Percentiles rank a stretch among this genome's conserved stretches.
Evolutionary conservation across 2,329 filamentous ascomycete species (phyloP).

Genomic region (Aspergillus quadricinctus): DNA sequence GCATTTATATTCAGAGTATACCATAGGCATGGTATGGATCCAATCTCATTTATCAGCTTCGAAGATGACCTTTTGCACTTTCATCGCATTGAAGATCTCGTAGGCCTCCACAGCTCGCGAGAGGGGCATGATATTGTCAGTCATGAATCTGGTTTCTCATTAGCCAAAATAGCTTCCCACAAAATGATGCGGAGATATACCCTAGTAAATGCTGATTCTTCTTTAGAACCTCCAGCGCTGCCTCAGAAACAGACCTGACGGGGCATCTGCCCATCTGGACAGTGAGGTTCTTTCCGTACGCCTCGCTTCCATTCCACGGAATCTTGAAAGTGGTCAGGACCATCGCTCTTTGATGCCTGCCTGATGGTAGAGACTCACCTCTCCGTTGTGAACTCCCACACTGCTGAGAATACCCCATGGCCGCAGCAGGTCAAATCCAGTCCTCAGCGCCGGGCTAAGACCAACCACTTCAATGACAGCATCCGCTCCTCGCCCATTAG

Average conservation of each 20-base stretch:
- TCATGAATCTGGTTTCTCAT: conserved; percentile 60
- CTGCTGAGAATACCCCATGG: conserved; percentile 71
- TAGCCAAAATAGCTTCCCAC: background rate
- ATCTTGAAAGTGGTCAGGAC: conserved; percentile 46
- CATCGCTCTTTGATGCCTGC: background rate
- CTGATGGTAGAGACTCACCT: conserved; percentile 45
- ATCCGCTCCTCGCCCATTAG: conserved; percentile 77
- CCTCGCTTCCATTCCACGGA: conserved; percentile 62
- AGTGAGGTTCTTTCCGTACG: conserved; percentile 64
- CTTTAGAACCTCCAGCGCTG: conserved; percentile 61
- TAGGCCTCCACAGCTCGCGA: conserved; percentile 64
- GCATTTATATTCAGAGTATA: too few relatives aligned
- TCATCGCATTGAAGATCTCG: conserved; percentile 67
- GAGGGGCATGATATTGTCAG: conserved; percentile 69
- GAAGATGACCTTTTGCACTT: conserved; percentile 71
- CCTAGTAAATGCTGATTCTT: conserved; percentile 63
- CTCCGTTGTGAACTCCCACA: conserved; percentile 70
- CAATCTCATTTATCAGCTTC: conserved; percentile 39
- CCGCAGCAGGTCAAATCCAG: conserved; percentile 66
- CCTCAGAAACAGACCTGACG: conserved; percentile 64
- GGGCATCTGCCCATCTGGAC: conserved; percentile 75
- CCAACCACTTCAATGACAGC: conserved; percentile 77
- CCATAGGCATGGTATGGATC: background rate
- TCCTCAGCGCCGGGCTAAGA: conserved; percentile 62
- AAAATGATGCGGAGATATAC: conserved; percentile 43